Conservation (phyloP, 2,329 filamentous ascomycete genomes). For the Aspergillus vadensis region DNA sequence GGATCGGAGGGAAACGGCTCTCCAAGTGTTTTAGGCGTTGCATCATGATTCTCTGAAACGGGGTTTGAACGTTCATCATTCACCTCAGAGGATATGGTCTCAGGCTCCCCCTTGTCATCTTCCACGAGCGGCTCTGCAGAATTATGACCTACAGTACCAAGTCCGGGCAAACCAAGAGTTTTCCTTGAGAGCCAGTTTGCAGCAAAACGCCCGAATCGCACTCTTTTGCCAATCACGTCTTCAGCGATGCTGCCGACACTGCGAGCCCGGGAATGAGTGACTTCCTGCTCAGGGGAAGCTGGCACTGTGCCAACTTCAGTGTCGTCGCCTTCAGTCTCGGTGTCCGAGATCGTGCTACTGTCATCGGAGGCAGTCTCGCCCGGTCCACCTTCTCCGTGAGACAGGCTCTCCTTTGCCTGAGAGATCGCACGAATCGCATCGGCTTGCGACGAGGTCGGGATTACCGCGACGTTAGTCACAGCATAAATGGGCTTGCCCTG, state of each 20-base stretch:
- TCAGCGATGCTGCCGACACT: slow-evolving; percentile 68
- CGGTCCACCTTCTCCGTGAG: slow-evolving; percentile 42
- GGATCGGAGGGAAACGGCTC: slow-evolving; percentile 33
- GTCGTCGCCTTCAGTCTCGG: slow-evolving; percentile 31
- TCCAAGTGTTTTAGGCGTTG: slow-evolving; percentile 9
- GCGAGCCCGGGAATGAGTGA: slow-evolving; percentile 31
- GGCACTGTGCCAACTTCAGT: slow-evolving; percentile 31
- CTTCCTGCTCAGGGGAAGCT: slow-evolving; percentile 31
- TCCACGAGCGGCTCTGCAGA: slow-evolving; percentile 33
- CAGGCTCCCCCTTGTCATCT: slow-evolving; percentile 15
- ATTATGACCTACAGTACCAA: slow-evolving; percentile 64
- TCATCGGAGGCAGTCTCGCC: slow-evolving; percentile 33
- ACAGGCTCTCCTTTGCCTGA: slow-evolving; percentile 56
- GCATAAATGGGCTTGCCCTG: slow-evolving; percentile 81
- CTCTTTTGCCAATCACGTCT: slow-evolving; percentile 81
- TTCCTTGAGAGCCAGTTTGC: slow-evolving; percentile 87
- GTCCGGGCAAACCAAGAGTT: slow-evolving; percentile 74
- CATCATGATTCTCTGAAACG: slow-evolving; percentile 5
- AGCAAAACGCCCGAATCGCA: slow-evolving; percentile 85
- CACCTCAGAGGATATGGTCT: slow-evolving; percentile 9
- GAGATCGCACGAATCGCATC: slow-evolving; percentile 74
- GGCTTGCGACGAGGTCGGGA: slow-evolving; percentile 74
- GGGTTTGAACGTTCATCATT: slow-evolving; percentile 16
- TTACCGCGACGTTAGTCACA: slow-evolving; percentile 86
- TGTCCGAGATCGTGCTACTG: slow-evolving; percentile 26